Conservation (phyloP, 2,329 filamentous ascomycete species). For the Sporothrix sp. region DNA sequence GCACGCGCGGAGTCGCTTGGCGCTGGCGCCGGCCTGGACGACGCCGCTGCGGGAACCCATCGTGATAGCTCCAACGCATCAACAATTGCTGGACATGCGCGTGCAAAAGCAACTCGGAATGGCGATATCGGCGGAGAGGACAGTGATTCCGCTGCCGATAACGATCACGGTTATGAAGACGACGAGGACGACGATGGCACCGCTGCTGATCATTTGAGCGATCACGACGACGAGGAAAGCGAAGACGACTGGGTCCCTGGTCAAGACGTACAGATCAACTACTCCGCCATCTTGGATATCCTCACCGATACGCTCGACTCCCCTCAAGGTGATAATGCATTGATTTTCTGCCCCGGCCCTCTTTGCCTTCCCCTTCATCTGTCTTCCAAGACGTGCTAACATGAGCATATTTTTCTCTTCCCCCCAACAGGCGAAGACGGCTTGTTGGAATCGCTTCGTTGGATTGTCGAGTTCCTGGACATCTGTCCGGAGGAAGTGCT, state of each 20-base stretch:
- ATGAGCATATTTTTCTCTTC: not conserved
- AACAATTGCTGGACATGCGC: conserved; percentile 28
- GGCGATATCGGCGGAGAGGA: conserved; percentile 40
- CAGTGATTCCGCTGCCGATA: conserved; percentile 49
- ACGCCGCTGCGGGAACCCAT: conserved; percentile 39
- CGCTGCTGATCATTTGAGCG: conserved; percentile 30
- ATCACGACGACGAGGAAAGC: conserved; percentile 49
- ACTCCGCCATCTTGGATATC: conserved; percentile 84
- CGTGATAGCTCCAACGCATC: conserved; percentile 48
- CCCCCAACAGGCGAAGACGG: conserved; percentile 56
- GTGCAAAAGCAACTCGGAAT: not conserved
- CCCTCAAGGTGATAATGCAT: conserved; percentile 49
- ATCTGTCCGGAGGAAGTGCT: conserved; percentile 96
- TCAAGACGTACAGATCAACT: conserved; percentile 91
- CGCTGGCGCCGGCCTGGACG: conserved; percentile 48
- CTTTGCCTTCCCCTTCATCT: conserved; percentile 1
- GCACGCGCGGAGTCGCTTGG: conserved; percentile 54
- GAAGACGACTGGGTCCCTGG: conserved; percentile 97
- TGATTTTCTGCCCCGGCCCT: too few relatives aligned
- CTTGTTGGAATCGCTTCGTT: conserved; percentile 78
- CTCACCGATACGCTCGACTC: conserved; percentile 81
- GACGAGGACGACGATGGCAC: conserved; percentile 60
- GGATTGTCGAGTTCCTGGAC: conserved; percentile 94
- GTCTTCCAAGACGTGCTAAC: not conserved
- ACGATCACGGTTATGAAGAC: conserved; percentile 88